Base-by-base conservation (phyloP, 2,329 filamentous ascomycete species). In the Pezicula neosporulosa region DNA sequence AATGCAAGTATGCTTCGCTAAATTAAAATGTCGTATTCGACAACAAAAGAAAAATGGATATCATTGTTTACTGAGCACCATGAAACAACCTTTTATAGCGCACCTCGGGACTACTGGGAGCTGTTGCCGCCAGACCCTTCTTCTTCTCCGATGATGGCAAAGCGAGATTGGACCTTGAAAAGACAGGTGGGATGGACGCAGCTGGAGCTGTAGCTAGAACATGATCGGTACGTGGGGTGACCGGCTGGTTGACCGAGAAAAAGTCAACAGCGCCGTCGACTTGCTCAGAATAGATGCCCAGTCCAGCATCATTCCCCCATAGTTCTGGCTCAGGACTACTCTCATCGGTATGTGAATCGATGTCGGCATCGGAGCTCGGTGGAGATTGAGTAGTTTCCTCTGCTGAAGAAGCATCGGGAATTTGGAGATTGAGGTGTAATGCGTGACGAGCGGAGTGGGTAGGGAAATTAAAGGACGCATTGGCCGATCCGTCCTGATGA, bases 261-360 rank as follows among this genome's bases (percentile, higher is more conserved):
- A 61, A 57, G 55, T 65, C 62, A 16, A 63, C 28, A 7, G 55
- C 53, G 6, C 19, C 19, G 15, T 38, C 45, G 5, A 47, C 49
- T 9, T 51, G 36, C 8, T n/a, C 10, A 2, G 50, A 48, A 35
- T 54, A 53, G 5, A 58, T 18, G 3, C 54, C 55, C 4, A 58
- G 13, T 3, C 52, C 53, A 12, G 48, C 41, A 12, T 19, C 30
- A 16, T 39, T 45, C 43, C 53, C 51, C 12, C 36, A 44, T 4
- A 44, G 13, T 10, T 62, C 59, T 3, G 44, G 48, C 43, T 66
- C 63, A 2, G 60, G 56, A 47, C 51, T 62, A 21, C 60, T 64
- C 30, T 61, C 63, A 49, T 66, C 63, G 6, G 63, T 64, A 37
- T 59, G 60, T 6, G 63, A 62, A 50, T 66, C 63, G 16, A 63